Base-by-base conservation (phyloP, 352 stramenopile species). In the Globisporangium paddicum region DNA sequence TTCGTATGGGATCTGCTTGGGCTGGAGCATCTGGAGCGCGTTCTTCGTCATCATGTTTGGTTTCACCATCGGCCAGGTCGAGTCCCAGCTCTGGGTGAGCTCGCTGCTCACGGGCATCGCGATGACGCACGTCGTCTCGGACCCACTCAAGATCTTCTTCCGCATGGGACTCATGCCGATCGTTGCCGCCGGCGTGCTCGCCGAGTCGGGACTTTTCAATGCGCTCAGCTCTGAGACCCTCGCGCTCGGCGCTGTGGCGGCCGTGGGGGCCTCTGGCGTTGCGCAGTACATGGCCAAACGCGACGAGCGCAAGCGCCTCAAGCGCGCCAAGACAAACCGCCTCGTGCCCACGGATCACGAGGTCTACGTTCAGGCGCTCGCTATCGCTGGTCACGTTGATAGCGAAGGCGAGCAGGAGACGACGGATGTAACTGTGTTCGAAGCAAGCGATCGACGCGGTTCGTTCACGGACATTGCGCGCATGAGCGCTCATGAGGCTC, bases 31-130 rank as follows among this genome's bases (percentile, higher is more conserved):
- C 4, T 89, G 79, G 79, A 76, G 74, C 25, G 47, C 73, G 37
- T 91, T 79, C 58, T 91, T 89, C 47, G 77, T 91, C 7, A 44
- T 88, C 37, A 83, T 86, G 69, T 89, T 89, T 49, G 77, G 74
- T 5, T 86, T 88, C 53, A 79, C 73, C 7, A 77, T 89, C 19
- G 82, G 74, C 25, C 56, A 71, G 2, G 63, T 80, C n/a, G 74
- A 87, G 42, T 72, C 78, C 14, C 69, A 86, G 66, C 68, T 87
- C 5, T 89, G 79, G 77, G 62, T 87, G 18, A 75, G 75, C 0
- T 91, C 82, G 10, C 54, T 91, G 6, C 34, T 84, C 3, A 80
- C 63, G 2, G 79, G 79, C 1, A 34, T 89, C 6, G 73, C 64
- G 1, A 77, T 89, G 55, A 85, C 79, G 28, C 72, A 89, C 51